Evolutionary conservation across 2,329 filamentous ascomycete genomes (phyloP).

Genomic region (Graphilbum sp.): DNA sequence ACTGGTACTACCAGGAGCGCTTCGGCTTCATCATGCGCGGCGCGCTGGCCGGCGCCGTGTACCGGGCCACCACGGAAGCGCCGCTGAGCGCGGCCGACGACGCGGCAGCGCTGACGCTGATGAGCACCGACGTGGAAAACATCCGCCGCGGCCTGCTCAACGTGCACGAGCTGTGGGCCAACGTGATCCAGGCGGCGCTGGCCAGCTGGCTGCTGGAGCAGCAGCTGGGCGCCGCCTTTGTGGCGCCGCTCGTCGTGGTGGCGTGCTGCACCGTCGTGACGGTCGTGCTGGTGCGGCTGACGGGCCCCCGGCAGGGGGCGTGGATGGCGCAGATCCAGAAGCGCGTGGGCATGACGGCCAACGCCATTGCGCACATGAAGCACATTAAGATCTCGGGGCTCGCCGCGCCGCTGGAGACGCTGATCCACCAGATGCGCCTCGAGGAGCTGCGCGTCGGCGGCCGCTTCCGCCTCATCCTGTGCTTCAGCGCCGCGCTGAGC

Average conservation of each 20-base stretch:
- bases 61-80: constrained; percentile 14
- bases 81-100: constrained; percentile 6
- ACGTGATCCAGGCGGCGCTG: constrained; percentile 7
- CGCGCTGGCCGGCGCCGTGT: constrained; percentile 16
- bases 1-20: constrained; percentile 22
- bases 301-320: constrained; percentile 5
- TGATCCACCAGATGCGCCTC: constrained; percentile 18
- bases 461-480: constrained; percentile 14
- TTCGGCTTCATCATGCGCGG: constrained; percentile 15
- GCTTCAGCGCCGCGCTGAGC: constrained; percentile 14
- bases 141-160: constrained; percentile 10
- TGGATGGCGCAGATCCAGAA: constrained; percentile 13
- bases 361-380: constrained; percentile 19
- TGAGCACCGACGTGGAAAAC: constrained; percentile 17
- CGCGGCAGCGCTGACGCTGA: constrained; percentile 15
- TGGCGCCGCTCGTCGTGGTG: constrained; percentile 9
- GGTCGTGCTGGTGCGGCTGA: neutral
- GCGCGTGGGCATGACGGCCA: constrained; percentile 13
- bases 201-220: constrained; percentile 10
- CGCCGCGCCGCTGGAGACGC: constrained; percentile 12
- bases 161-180: constrained; percentile 15
- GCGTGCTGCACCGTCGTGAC: neutral
- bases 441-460: constrained; percentile 16
- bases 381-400: constrained; percentile 22
- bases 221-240: constrained; percentile 8